phyloP scores from a whole-genome alignment of 192 early-diverging fungal species.

The Coemansia sp. region DNA sequence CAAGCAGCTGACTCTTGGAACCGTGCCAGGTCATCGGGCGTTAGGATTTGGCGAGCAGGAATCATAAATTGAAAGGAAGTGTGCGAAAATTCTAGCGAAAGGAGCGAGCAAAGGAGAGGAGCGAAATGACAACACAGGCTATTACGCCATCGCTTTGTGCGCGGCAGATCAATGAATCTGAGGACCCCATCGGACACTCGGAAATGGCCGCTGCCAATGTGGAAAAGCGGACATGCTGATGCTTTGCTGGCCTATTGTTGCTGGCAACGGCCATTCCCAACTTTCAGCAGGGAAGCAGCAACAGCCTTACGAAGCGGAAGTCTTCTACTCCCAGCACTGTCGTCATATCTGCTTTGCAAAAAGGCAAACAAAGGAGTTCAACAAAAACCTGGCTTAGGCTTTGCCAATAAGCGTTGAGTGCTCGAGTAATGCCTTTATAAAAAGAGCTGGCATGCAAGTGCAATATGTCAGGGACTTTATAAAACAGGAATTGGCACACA shows the following conservation, averaged over 20 bases:
- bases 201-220: background rate
- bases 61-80: conserved; percentile 30
- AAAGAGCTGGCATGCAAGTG: too few relatives aligned
- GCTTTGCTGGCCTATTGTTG: background rate
- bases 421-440: background rate
- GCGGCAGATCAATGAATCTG: background rate
- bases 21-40: conserved; percentile 80
- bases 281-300: background rate
- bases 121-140: background rate
- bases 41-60: conserved; percentile 67
- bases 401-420: background rate
- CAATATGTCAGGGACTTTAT: background rate
- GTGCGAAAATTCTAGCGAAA: too few relatives aligned
- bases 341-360: background rate
- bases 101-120: background rate
- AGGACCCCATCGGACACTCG: conserved; percentile 1
- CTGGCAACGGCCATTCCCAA: background rate
- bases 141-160: background rate
- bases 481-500: background rate
- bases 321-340: background rate
- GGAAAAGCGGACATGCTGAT: background rate
- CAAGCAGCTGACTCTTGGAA: conserved; percentile 73
- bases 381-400: background rate
- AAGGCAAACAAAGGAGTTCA: background rate
- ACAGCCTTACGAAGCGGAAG: background rate